A percentile compares a stretch with the other conserved stretches of the same genome.
Evolutionary conservation across 2,329 filamentous ascomycete species (phyloP).

Genomic region (Diaporthe citriasiana): DNA sequence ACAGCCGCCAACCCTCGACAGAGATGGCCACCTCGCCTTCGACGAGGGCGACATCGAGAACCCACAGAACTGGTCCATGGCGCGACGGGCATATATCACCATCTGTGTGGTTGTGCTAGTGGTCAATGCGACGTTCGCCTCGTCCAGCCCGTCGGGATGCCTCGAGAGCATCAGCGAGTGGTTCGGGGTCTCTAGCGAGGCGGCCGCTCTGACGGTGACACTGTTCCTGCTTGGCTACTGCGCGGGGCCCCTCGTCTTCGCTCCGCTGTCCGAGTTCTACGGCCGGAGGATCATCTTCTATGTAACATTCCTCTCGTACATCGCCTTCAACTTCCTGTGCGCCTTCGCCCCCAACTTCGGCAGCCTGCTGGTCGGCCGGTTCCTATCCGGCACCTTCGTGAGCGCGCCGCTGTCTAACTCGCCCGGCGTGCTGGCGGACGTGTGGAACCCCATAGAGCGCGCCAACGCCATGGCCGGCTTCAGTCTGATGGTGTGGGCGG

Average conservation of each 20-base stretch:
- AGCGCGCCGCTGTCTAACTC: slow-evolving; percentile 63
- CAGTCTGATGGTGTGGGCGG: slow-evolving; percentile 66
- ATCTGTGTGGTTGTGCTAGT: slow-evolving; percentile 60
- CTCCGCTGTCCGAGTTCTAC: slow-evolving; percentile 70
- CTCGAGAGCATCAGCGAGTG: slow-evolving; percentile 57
- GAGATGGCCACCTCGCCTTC: slow-evolving; percentile 66
- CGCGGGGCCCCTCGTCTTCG: slow-evolving; percentile 70
- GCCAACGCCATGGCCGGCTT: slow-evolving; percentile 69
- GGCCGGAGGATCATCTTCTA: slow-evolving; percentile 68
- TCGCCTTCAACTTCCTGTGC: slow-evolving; percentile 67
- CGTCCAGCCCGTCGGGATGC: slow-evolving; percentile 56
- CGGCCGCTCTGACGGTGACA: slow-evolving; percentile 64
- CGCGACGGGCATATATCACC: slow-evolving; percentile 59
- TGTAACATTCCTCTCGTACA: slow-evolving; percentile 62
- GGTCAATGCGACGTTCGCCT: slow-evolving; percentile 69
- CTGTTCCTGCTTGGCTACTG: slow-evolving; percentile 71
- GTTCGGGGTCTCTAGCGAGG: slow-evolving; percentile 63
- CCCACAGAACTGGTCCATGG: slow-evolving; percentile 61
- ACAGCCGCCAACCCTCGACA: slow-evolving; percentile 59
- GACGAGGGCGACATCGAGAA: slow-evolving; percentile 64
- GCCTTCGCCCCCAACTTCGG: slow-evolving; percentile 69
- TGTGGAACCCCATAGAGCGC: slow-evolving; percentile 66
- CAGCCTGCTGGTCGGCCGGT: slow-evolving; percentile 66
- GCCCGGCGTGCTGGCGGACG: slow-evolving; percentile 66
- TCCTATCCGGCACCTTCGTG: slow-evolving; percentile 69